A percentile compares a stretch with the other conserved stretches of the same genome.
These are phyloP conservation scores for Lactarius psammicola DNA, from an alignment of 768 basidiomycete species.

Conservation along the genomic window DNA sequence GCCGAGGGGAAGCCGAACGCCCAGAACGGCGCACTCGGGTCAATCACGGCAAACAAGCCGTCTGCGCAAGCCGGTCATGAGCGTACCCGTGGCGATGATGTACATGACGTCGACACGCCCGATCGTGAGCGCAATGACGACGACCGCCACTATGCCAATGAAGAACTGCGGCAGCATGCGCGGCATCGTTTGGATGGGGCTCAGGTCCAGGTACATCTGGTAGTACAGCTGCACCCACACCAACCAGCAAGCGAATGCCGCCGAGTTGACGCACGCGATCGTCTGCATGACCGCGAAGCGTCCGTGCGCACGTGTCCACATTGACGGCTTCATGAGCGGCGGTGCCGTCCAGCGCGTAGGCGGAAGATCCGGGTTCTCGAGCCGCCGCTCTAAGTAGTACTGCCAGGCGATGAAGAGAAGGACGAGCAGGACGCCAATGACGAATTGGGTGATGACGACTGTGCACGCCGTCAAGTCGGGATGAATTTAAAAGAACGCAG, in stretches of 20 bases:
- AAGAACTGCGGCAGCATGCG: conserved; percentile 72
- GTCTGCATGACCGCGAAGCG: conserved; percentile 58
- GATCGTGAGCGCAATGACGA: conserved; percentile 60
- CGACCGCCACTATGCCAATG: conserved; percentile 62
- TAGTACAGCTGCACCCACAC: conserved; percentile 70
- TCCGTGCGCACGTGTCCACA: conserved; percentile 63
- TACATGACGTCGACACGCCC: conserved; percentile 53
- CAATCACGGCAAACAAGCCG: conserved; percentile 67
- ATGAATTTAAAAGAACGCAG: not conserved
- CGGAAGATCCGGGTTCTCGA: conserved; percentile 22
- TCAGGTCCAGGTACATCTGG: conserved; percentile 57
- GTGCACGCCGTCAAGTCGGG: conserved; percentile 30
- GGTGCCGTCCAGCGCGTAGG: conserved; percentile 44
- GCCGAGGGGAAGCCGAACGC: conserved; percentile 72
- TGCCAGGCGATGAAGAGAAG: conserved; percentile 66
- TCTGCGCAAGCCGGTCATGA: conserved; percentile 54
- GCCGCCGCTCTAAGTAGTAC: no score
- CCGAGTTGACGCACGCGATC: conserved; percentile 66
- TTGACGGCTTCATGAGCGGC: conserved; percentile 60
- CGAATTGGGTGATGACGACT: conserved; percentile 72
- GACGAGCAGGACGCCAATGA: conserved; percentile 58
- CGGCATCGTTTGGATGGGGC: conserved; percentile 59
- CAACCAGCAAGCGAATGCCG: conserved; percentile 52
- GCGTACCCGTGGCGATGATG: conserved; percentile 54
- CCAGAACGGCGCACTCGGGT: conserved; percentile 62